A percentile compares a stretch with the other conserved stretches of the same genome.
These are phyloP conservation scores for Funneliformis caledonium DNA, from an alignment of 371 early-diverging fungal species.

Conservation along the genomic window DNA sequence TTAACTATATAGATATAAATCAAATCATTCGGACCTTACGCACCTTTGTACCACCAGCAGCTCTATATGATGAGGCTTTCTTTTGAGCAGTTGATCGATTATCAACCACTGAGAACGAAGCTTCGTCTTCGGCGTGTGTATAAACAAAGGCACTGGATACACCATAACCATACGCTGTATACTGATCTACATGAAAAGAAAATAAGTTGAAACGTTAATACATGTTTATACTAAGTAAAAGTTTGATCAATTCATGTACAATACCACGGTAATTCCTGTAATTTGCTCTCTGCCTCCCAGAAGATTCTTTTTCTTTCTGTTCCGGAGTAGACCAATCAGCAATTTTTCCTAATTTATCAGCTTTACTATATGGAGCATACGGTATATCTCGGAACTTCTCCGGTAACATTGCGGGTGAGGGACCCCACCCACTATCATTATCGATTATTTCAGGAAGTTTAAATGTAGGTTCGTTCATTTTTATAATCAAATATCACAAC, in stretches of 20 bases:
- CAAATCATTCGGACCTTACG: neutral
- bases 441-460: conserved; percentile 73
- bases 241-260: neutral
- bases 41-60: conserved; percentile 39
- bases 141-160: conserved; percentile 89
- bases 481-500: no score
- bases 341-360: conserved; percentile 91
- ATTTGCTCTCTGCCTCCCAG: conserved; percentile 61
- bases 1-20: neutral
- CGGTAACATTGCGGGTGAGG: conserved; percentile 56
- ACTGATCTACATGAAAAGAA: conserved; percentile 54
- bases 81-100: conserved; percentile 76
- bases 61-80: conserved; percentile 55
- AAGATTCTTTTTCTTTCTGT: conserved; percentile 59
- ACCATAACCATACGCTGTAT: conserved; percentile 87
- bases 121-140: conserved; percentile 91
- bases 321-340: conserved; percentile 90
- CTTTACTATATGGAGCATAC: conserved; percentile 94
- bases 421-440: conserved; percentile 82
- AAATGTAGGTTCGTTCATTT: conserved; percentile 56
- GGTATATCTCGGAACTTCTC: conserved; percentile 85
- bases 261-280: conserved; percentile 70
- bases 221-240: neutral
- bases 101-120: conserved; percentile 95
- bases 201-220: conserved; percentile 1